Conservation (phyloP, 2,329 filamentous ascomycete genomes). For the Xylariaceae sp. region DNA sequence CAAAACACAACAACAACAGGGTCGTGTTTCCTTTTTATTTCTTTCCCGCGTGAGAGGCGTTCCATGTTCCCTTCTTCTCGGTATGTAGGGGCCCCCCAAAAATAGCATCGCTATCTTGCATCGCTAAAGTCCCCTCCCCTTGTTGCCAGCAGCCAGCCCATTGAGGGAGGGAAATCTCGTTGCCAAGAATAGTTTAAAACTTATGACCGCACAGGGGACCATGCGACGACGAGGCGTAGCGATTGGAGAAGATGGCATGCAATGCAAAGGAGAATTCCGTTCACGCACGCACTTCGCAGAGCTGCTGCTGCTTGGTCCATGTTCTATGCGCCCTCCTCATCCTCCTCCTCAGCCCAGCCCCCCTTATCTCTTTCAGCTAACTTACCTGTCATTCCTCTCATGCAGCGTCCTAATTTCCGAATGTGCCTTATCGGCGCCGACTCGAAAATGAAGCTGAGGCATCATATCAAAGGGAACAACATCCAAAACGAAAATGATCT, state of each 20-base stretch:
- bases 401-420: background rate
- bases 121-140: slow-evolving; percentile 21
- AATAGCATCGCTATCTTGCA: slow-evolving; percentile 24
- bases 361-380: background rate
- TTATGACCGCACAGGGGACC: slow-evolving; percentile 18
- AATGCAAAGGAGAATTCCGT: background rate
- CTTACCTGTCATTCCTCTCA: background rate
- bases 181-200: slow-evolving; percentile 9
- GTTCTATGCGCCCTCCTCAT: background rate
- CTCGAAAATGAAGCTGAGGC: background rate
- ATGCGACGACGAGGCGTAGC: slow-evolving; percentile 5
- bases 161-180: slow-evolving; percentile 6
- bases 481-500: too few species aligned
- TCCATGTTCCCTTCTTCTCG: slow-evolving; percentile 9
- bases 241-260: background rate
- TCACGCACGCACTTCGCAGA: background rate
- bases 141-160: slow-evolving; percentile 18
- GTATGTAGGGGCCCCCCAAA: slow-evolving; percentile 9
- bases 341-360: too few species aligned
- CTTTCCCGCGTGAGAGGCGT: slow-evolving; percentile 20
- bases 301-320: too few species aligned
- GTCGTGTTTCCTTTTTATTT: background rate
- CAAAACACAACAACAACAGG: slow-evolving; percentile 4
- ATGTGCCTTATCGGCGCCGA: background rate
- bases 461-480: background rate